Evolutionary conservation across 768 basidiomycete genomes (phyloP), one percentile per base, ranked within the genome.

Genomic region (Lactarius vividus): DNA sequence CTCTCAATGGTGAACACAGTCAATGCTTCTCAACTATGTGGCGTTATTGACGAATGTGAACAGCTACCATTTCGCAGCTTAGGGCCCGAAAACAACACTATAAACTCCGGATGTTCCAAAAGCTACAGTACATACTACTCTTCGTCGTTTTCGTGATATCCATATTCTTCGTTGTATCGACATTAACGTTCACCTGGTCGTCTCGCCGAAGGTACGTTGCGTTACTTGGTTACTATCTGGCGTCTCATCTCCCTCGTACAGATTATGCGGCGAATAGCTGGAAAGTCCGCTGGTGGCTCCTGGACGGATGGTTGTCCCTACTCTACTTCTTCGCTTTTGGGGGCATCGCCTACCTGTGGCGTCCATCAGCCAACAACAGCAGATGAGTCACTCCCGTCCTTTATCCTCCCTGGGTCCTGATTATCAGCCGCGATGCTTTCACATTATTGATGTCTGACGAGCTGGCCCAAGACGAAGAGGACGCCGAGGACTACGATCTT

Each of bases 401-500:
- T 69, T 60, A 37, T 62, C 15, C 7, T 60, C 42, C 39, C 42
- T n/a, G 23, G 40, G 66, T 49, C 58, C 20, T 54, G 62, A 66
- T 71, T 77, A 64, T 72, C 63, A 62, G 63, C 58, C 64, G 42
- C 28, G 78, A 78, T 82, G 71, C 82, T 73, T 39, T 70, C 23
- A 91, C 89, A 75, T 86, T 99, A 67, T 88, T 94, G 40, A 95
- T 98, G 90, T 96, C 93, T 29, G 96, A 98, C 69, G 97, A 99
- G 79, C 77, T 98, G 60, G 94, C 97, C 29, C 94, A 96, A 78
- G 90, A 95, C 72, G 94, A 96, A 73, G 88, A 90, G 71, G 95
- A 96, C 70, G 96, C 93, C 0, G 92, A 97, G 73, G 90, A 95
- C 73, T 96, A 94, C 72, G 94, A 95, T 72, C 80, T 93, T 31